phyloP scores from a whole-genome alignment of 176 grass and related monocot genomes.

The Triticum dicoccoides region DNA sequence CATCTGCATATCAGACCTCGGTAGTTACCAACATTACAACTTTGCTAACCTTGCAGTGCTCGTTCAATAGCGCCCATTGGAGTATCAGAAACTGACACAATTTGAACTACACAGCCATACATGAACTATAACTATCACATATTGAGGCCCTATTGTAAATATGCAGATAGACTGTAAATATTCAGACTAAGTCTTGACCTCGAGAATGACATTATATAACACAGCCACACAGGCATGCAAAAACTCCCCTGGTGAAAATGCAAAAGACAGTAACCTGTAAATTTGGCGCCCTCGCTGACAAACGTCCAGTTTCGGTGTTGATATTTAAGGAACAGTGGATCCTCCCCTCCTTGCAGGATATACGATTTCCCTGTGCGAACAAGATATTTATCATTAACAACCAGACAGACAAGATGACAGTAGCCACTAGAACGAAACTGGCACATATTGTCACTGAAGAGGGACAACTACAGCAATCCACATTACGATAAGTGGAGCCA shows the following conservation, averaged over 20 bases:
- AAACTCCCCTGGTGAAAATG: not conserved
- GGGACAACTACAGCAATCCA: not conserved
- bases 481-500: conserved; percentile 16
- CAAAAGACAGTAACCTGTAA: conserved; percentile 68
- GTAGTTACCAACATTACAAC: not conserved
- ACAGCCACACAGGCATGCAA: not conserved
- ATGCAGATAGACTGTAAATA: conserved; percentile 2
- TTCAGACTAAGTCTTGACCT: conserved; percentile 1
- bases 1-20: not conserved
- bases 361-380: conserved; percentile 65
- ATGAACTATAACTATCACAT: conserved; percentile 20
- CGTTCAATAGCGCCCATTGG: not conserved
- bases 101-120: not conserved
- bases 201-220: not conserved
- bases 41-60: not conserved
- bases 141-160: not conserved
- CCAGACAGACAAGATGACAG: not conserved
- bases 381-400: conserved; percentile 26
- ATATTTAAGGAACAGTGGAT: conserved; percentile 97
- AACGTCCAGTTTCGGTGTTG: conserved; percentile 95
- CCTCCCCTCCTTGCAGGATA: conserved; percentile 73
- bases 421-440: conserved; percentile 22
- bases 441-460: not conserved
- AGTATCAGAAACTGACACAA: conserved; percentile 11
- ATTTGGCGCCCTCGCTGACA: conserved; percentile 91